Evolutionary conservation across 2,329 filamentous ascomycete genomes (phyloP), one percentile per base, ranked within the genome.

Genomic region (Graphilbum sp.): DNA sequence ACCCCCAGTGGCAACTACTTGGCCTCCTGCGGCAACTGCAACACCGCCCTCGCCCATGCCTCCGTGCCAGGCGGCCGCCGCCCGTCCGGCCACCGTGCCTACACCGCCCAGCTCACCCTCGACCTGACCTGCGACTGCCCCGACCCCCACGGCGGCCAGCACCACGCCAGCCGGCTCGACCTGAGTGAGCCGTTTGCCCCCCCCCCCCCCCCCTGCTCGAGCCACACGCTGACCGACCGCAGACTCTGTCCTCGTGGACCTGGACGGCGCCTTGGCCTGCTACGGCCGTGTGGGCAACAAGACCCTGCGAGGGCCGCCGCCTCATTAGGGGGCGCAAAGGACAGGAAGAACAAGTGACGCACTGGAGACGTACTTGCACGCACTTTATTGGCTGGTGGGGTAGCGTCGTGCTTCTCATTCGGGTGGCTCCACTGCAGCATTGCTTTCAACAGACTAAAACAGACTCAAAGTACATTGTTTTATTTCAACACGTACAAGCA

Each of bases 211-310:
- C 34, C 23, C 18, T 29, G n/a, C 1, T 32, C 16, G n/a, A 18
- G 20, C 6, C 24, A n/a, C 29, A 19, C 9, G 4, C 27, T 23
- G 18, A 36, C 15, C 6, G 15, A 15, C 19, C 19, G n/a, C 24
- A 61, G 59, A 62, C 43, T 46, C 46, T 5, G 36, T 58, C 16
- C 39, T 62, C 21, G 56, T 52, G 46, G 56, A 61, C 39, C 47
- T 49, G 8, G 46, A 61, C 32, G 59, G 60, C 5, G 43, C 44
- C n/a, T 44, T 60, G 35, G 56, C 55, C 15, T 63, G 60, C 48
- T 61, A 55, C 42, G 48, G 47, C 27, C 49, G 52, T 24, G 37
- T 50, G 11, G 59, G 59, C n/a, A 59, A 57, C 48, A 54, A 53
- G 46, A 54, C 55, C 5, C 39, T 38, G 2, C 23, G 44, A 49